Evolutionary conservation across 805 yeast genomes (phyloP), one percentile per base, ranked within the genome.

Genomic region (Saccharomyces jurei): DNA sequence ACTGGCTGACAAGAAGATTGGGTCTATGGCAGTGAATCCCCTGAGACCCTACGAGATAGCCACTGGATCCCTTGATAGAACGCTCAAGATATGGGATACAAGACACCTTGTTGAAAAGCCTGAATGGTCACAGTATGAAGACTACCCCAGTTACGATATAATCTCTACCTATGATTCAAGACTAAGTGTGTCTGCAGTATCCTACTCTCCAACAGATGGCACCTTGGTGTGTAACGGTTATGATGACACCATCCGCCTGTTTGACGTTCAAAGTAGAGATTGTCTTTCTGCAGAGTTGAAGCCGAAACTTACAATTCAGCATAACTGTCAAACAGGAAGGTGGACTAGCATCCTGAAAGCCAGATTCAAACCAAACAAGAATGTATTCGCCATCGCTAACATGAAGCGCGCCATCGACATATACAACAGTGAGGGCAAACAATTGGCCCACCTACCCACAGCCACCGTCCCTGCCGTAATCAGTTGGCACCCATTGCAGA

Each of bases 301-400:
- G n/a, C 96, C 96, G 0, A 65, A 77, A 29, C 77, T 81, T 28
- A 81, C 81, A 9, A 75, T 92, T 50, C 81, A 80, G 54, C 99
- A 94, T 67, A 94, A 94, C 64, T 94, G 99, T 72, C 96, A 92
- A 69, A 87, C 97, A 0, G 99, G 99, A 0, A 77, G 96, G 59
- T 92, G 99, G 99, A 96, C 94, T 0, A 84, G 96, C 1, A 92
- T 92, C 49, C 73, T 92, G 54, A 89, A 92, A 62, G 83, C 97
- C 0, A 79, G 83, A 64, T 92, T 97, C 95, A 97, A 94, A 57
- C 68, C 71, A 1, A 71, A 77, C 31, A 75, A 80, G 30, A 87
- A 90, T 59, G 90, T 92, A 64, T 89, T 94, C 70, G 87, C 86
- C 17, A 92, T 92, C 62, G 98, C 88, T 11, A 92, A 92, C 68